A percentile compares a stretch with the other conserved stretches of the same genome.
Evolutionary conservation across 2,329 filamentous ascomycete genomes (phyloP).

Genomic region (Hymenoscyphus repandus): DNA sequence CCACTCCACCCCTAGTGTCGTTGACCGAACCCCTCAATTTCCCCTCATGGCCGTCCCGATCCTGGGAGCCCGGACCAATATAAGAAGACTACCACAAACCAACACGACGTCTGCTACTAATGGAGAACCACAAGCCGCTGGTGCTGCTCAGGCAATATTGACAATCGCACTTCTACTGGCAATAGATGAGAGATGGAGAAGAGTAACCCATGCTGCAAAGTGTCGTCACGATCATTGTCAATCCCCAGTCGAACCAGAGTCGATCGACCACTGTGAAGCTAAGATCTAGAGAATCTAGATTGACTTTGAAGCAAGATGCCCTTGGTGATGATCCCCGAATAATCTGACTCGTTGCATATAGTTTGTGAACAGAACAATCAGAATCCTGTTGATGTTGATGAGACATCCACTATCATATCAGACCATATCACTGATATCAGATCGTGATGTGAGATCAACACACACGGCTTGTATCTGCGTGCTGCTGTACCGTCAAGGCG

Average conservation of each 20-base stretch:
- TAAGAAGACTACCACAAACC: neutral
- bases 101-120: neutral
- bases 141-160: neutral
- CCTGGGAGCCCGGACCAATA: neutral
- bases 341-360: too few relatives aligned
- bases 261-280: neutral
- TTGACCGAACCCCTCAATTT: slow-evolving; percentile 2
- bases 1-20: neutral
- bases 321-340: too few relatives aligned
- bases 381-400: too few relatives aligned
- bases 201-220: neutral
- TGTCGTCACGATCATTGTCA: slow-evolving; percentile 8
- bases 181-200: neutral
- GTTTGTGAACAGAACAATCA: too few relatives aligned
- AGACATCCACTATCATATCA: too few relatives aligned
- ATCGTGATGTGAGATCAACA: too few relatives aligned
- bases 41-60: neutral
- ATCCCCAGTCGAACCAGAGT: slow-evolving; percentile 1
- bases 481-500: neutral
- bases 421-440: too few relatives aligned
- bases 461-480: too few relatives aligned
- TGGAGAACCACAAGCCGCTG: neutral
- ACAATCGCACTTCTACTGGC: too few relatives aligned
- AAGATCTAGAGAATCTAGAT: neutral
- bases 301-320: neutral